These are phyloP conservation scores for Epichloe aotearoae DNA, from an alignment of 2,329 filamentous ascomycete species.

Conservation along the genomic window DNA sequence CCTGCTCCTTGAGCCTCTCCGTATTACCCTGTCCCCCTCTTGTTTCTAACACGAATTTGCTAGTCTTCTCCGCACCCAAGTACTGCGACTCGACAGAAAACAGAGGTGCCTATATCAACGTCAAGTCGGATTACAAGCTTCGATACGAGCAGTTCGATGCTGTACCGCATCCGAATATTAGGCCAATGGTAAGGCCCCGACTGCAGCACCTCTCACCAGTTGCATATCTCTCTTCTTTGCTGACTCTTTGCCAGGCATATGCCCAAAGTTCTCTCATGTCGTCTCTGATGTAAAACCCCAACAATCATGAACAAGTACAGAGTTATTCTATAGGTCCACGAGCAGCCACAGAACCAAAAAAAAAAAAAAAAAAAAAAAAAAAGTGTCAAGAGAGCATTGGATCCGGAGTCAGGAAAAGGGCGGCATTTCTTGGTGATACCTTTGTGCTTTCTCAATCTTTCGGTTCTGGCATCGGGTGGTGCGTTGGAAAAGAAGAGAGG, in stretches of 20 bases:
- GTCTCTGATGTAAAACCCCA: conserved; percentile 47
- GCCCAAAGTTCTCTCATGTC: conserved; percentile 72
- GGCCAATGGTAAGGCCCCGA: conserved; percentile 58
- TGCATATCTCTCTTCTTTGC: conserved; percentile 2
- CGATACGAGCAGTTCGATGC: conserved; percentile 90
- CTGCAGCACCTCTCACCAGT: conserved; percentile 2
- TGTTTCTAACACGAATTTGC: conserved; percentile 4
- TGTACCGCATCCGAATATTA: conserved; percentile 89
- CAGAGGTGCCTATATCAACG: conserved; percentile 96
- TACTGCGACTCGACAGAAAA: conserved; percentile 98
- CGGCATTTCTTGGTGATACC: conserved; percentile 1
- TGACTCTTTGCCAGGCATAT: conserved; percentile 49
- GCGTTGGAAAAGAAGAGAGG: neutral
- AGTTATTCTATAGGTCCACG: neutral
- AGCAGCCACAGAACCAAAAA: neutral
- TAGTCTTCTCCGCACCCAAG: conserved; percentile 90
- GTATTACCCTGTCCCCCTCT: conserved; percentile 10
- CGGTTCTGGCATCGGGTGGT: neutral
- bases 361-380: too few relatives aligned
- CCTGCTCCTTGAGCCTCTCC: neutral
- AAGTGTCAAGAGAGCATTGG: conserved; percentile 4
- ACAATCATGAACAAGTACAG: neutral
- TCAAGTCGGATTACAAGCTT: conserved; percentile 82
- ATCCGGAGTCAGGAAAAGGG: conserved; percentile 7
- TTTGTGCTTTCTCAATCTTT: neutral